Evolutionary conservation across 176 grass and related monocot genomes (phyloP), one percentile per base, ranked within the genome.

Genomic region (Musa beccarii): DNA sequence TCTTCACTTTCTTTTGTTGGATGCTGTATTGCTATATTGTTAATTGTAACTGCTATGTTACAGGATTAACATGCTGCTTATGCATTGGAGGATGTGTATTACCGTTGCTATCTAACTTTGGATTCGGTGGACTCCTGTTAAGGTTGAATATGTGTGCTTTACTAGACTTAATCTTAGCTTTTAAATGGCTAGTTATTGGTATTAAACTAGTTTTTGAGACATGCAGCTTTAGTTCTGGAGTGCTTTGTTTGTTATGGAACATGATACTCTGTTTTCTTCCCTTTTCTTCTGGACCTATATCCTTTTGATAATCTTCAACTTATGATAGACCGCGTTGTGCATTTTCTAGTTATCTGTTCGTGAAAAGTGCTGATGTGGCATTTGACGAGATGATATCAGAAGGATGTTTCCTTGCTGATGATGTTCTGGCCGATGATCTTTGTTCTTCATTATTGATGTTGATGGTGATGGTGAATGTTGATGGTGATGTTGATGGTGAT

Each of bases 321-420:
- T 63, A 63, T 52, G 74, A 51, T 76, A 50, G n/a, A 63, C 26
- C 17, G 43, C 63, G 22, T 49, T 76, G 29, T 63, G 53, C 74
- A 63, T 63, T 76, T 76, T 64, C 74, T 76, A 76, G 74, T 62
- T 74, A 74, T 21, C n/a, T 50, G 55, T 72, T 63, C 78, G 68
- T 72, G 69, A 80, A 29, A 73, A 51, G 68, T 49, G 68, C 52
- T 80, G 78, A 73, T 72, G 69, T 73, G 1, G 53, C n/a, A 28
- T 64, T 49, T 74, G 71, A 55, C 13, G 22, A 54, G 71, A 74
- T 74, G 71, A 69, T 69, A 51, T 56, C 71, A 74, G 71, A 74
- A 74, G 71, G 71, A 74, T 53, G 28, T 55, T 54, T 74, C 71
- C 71, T 74, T 74, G 71, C 71, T 74, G 71, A 55, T 69, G 34